These are phyloP conservation scores for Lactifluus echinatus DNA, from an alignment of 768 basidiomycete genomes.

Conservation along the genomic window DNA sequence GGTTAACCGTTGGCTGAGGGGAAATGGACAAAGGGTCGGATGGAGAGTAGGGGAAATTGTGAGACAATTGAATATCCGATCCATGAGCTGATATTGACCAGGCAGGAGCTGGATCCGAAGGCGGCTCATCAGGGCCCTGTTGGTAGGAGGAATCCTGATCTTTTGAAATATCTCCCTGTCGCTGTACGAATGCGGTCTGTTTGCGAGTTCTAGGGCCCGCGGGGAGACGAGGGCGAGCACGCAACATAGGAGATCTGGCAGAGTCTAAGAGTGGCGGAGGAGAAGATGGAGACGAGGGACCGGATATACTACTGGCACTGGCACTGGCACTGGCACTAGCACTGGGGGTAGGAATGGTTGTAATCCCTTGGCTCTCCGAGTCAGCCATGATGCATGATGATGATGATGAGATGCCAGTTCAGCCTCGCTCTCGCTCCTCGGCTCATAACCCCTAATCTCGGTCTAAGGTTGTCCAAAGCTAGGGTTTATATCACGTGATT, in stretches of 20 bases:
- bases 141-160: neutral
- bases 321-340: no score
- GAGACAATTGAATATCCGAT: neutral
- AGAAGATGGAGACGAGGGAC: neutral
- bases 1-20: neutral
- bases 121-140: neutral
- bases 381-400: neutral
- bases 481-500: no score
- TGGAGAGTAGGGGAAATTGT: neutral
- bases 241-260: neutral
- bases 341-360: neutral
- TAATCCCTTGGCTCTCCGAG: neutral
- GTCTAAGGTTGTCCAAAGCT: no score
- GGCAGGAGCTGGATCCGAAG: neutral
- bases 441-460: no score
- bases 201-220: conserved; percentile 14
- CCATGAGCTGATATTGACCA: neutral
- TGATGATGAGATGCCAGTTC: no score
- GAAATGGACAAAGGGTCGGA: neutral
- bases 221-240: conserved; percentile 14
- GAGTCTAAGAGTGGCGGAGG: neutral
- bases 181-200: neutral
- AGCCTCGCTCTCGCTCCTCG: no score
- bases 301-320: neutral
- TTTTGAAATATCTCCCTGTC: neutral